These are phyloP conservation scores for Diaporthe citrichinensis DNA, from an alignment of 2,329 filamentous ascomycete genomes.

Conservation along the genomic window DNA sequence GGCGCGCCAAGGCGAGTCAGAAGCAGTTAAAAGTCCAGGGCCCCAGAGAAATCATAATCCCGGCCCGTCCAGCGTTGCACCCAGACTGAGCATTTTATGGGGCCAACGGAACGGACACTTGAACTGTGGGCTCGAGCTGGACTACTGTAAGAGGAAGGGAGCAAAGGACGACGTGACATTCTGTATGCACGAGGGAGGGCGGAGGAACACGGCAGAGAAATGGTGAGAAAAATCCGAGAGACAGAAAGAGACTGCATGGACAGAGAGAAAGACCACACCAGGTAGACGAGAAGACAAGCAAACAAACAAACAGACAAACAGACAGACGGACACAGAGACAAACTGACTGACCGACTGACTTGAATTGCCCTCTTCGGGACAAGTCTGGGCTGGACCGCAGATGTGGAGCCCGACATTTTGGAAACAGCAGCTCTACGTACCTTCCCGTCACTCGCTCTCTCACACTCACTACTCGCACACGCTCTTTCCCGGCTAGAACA, in stretches of 20 bases:
- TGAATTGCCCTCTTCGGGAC: constrained; percentile 1
- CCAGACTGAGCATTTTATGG: constrained; percentile 23
- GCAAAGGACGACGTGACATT: neutral
- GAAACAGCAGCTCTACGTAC: neutral
- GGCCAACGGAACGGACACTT: constrained; percentile 25
- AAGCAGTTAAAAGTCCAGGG: constrained; percentile 28
- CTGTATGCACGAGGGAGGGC: neutral
- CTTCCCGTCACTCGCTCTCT: neutral
- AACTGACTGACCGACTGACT: neutral
- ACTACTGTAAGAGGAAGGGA: constrained; percentile 13
- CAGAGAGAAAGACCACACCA: neutral
- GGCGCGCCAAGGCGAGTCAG: constrained; percentile 31
- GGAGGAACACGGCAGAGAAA: neutral
- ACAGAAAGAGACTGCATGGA: neutral
- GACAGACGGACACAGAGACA: neutral
- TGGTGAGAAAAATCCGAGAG: neutral
- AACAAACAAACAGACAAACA: neutral
- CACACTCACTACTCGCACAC: neutral
- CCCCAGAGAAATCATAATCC: constrained; percentile 19
- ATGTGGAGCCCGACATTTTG: constrained; percentile 11
- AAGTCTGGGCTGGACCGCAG: constrained; percentile 17
- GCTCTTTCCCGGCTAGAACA: neutral
- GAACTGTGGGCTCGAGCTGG: constrained; percentile 33
- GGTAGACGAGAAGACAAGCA: no score
- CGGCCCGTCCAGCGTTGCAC: constrained; percentile 31